These are phyloP conservation scores for Phytophthora pisi DNA, from an alignment of 352 stramenopile genomes.

Conservation along the genomic window DNA sequence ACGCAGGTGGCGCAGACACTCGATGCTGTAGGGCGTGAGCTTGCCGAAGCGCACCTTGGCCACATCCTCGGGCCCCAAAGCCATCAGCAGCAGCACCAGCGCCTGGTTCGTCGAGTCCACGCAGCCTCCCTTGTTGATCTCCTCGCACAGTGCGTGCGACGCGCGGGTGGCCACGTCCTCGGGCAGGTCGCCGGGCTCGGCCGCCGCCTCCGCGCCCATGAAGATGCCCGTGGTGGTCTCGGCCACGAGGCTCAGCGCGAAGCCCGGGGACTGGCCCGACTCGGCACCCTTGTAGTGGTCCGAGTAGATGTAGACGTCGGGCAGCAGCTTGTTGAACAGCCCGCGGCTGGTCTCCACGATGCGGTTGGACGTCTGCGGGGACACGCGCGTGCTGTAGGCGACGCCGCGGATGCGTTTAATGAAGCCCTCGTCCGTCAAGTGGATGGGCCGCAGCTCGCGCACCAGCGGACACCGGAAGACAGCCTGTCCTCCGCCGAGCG, in stretches of 20 bases:
- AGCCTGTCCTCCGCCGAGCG: slow-evolving; percentile 85
- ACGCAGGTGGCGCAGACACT: slow-evolving; percentile 89
- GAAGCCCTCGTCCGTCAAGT: slow-evolving; percentile 96
- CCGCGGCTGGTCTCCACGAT: slow-evolving; percentile 96
- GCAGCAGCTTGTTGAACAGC: slow-evolving; percentile 98
- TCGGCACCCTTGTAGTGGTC: slow-evolving; percentile 96
- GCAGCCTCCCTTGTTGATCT: slow-evolving; percentile 94
- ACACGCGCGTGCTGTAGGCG: slow-evolving; percentile 96
- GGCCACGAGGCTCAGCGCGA: slow-evolving; percentile 94
- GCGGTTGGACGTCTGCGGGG: slow-evolving; percentile 96
- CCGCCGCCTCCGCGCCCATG: slow-evolving; percentile 92
- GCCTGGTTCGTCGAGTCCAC: slow-evolving; percentile 96
- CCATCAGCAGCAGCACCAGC: slow-evolving; percentile 97
- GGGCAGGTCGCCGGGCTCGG: slow-evolving; percentile 85
- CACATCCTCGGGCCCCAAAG: slow-evolving; percentile 98
- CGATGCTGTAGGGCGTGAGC: slow-evolving; percentile 88
- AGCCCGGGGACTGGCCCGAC: slow-evolving; percentile 90
- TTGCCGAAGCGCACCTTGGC: slow-evolving; percentile 93
- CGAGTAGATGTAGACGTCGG: slow-evolving; percentile 99
- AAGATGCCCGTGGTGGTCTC: slow-evolving; percentile 97
- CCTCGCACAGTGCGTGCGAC: slow-evolving; percentile 95
- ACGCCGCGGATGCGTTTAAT: slow-evolving; percentile 98
- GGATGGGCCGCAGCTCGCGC: slow-evolving; percentile 93
- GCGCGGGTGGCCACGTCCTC: slow-evolving; percentile 96
- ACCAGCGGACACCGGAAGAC: slow-evolving; percentile 96